Conservation (phyloP, 805 yeast genomes). For the Wickerhamomyces chaumierensis region DNA sequence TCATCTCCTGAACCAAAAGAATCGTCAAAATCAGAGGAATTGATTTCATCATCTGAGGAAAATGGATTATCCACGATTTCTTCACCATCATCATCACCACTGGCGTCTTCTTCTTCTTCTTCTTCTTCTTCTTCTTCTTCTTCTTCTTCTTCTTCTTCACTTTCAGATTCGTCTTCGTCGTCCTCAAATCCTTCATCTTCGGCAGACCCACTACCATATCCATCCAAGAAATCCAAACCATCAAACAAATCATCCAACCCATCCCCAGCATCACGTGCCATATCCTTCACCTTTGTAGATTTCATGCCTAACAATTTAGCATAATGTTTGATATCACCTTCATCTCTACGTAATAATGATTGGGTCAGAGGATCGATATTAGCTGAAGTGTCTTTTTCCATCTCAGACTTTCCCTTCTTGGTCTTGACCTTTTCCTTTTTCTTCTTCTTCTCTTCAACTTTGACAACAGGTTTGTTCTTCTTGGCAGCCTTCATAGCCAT, state of each 20-base stretch:
- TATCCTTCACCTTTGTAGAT: conserved; percentile 37
- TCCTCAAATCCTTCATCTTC: conserved; percentile 19
- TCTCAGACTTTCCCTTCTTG: conserved; percentile 8
- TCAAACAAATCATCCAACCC: conserved; percentile 74
- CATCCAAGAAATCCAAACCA: conserved; percentile 37
- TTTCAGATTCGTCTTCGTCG: conserved; percentile 14
- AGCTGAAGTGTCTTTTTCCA: conserved; percentile 25
- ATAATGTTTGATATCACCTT: conserved; percentile 70
- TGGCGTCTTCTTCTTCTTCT: conserved; percentile 15
- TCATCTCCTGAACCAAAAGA: conserved; percentile 27
- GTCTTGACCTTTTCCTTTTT: conserved; percentile 2
- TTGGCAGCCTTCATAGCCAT: conserved; percentile 16
- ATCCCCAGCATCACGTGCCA: conserved; percentile 48
- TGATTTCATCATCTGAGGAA: conserved; percentile 30
- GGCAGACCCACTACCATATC: conserved; percentile 20
- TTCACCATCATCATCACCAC: conserved; percentile 15
- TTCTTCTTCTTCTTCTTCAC: conserved; percentile 16
- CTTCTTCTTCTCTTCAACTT: conserved; percentile 5
- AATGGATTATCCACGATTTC: conserved; percentile 21
- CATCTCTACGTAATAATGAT: conserved; percentile 46
- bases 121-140: conserved; percentile 16
- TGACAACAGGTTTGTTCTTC: not conserved
- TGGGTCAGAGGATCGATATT: conserved; percentile 22
- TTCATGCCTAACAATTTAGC: conserved; percentile 72
- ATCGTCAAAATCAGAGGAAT: conserved; percentile 32